phyloP scores from a whole-genome alignment of 2,329 filamentous ascomycete genomes.

The Emergomyces africanus region DNA sequence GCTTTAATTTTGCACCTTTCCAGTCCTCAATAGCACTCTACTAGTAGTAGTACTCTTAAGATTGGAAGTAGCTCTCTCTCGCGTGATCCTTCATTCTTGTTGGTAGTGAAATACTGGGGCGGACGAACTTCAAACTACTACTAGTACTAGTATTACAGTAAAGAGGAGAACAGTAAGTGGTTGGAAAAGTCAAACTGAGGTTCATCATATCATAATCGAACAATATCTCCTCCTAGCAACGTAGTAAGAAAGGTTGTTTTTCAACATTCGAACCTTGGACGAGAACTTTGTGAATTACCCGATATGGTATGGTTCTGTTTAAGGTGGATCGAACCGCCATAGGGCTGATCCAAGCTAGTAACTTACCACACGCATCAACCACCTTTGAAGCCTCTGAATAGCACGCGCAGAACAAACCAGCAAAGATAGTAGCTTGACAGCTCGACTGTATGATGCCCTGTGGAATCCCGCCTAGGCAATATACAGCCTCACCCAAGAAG shows the following conservation, averaged over 20 bases:
- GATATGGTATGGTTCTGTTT: not conserved
- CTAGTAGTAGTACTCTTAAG: too few relatives aligned
- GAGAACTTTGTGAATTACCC: not conserved
- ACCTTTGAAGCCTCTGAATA: not conserved
- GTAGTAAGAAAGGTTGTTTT: too few relatives aligned
- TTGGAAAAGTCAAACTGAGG: not conserved
- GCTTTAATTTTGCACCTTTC: too few relatives aligned
- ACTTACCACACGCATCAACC: not conserved
- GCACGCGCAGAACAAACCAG: not conserved
- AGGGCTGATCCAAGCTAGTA: not conserved
- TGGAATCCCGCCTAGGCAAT: not conserved
- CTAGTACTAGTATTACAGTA: not conserved
- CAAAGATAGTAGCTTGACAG: not conserved
- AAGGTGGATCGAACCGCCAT: not conserved
- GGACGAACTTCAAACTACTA: too few relatives aligned
- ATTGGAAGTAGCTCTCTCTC: too few relatives aligned
- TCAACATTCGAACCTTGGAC: not conserved
- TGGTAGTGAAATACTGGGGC: not conserved
- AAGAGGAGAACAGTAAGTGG: not conserved
- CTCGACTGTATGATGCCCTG: not conserved
- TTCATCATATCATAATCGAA: not conserved
- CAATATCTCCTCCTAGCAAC: too few relatives aligned
- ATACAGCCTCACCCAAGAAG: not conserved
- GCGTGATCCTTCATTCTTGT: not conserved
- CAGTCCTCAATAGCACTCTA: too few relatives aligned